Evolutionary conservation across 768 basidiomycete genomes (phyloP).

Genomic region (Boletus sp.): DNA sequence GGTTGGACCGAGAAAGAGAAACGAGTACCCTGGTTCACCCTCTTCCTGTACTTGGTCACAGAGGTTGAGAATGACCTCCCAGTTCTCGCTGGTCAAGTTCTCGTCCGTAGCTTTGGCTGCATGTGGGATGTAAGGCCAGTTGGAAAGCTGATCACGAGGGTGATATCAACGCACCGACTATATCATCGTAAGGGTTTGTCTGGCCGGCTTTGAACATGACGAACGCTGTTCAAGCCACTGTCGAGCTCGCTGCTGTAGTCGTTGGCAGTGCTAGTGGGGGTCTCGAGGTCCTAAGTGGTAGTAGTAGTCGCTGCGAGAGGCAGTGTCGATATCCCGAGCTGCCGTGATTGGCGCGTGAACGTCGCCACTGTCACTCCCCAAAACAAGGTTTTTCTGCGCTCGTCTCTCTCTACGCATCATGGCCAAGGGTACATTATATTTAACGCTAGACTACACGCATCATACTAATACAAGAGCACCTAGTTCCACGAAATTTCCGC

Average conservation of each 20-base stretch:
- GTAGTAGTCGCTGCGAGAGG: slow-evolving; percentile 27
- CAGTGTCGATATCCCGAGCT: slow-evolving; percentile 21
- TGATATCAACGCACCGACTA: slow-evolving; percentile 65
- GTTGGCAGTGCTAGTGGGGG: slow-evolving; percentile 8
- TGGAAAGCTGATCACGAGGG: slow-evolving; percentile 1
- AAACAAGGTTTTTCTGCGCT: not conserved
- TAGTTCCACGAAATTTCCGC: slow-evolving; percentile 95
- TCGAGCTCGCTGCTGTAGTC: slow-evolving; percentile 16
- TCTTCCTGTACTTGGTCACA: slow-evolving; percentile 96
- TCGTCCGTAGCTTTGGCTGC: slow-evolving; percentile 98
- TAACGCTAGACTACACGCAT: not conserved
- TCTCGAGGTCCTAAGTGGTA: not conserved
- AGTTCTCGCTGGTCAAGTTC: slow-evolving; percentile 91
- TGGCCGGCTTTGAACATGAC: slow-evolving; percentile 70
- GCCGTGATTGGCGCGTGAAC: slow-evolving; percentile 12
- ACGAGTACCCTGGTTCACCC: slow-evolving; percentile 71
- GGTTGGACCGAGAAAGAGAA: not conserved
- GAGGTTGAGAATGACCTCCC: slow-evolving; percentile 91
- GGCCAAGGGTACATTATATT: slow-evolving; percentile 47
- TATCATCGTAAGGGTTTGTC: slow-evolving; percentile 82
- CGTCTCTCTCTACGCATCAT: slow-evolving; percentile 29
- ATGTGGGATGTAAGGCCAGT: not conserved
- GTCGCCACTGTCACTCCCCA: not conserved
- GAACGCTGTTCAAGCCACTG: not conserved
- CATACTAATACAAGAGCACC: not conserved